A percentile compares a stretch with the other conserved stretches of the same genome.
Conservation (phyloP, 805 yeast species). For the Teunomyces tritomae region DNA sequence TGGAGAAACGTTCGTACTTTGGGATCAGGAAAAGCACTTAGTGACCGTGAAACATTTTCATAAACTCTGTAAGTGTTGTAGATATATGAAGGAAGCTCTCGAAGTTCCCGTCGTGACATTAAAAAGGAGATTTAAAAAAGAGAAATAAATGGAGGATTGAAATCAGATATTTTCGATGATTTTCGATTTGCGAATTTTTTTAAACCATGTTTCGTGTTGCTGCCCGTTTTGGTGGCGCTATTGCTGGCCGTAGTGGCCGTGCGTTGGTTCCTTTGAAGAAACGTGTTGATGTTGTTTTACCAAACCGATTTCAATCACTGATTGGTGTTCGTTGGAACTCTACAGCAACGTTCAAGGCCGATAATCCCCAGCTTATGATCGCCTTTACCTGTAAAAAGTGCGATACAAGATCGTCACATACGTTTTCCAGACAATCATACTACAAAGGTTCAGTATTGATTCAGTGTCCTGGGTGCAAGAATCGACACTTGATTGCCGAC, state of each 20-base stretch:
- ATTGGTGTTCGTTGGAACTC: not conserved
- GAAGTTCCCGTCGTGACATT: slow-evolving; percentile 18
- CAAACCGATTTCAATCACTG: not conserved
- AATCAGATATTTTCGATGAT: not conserved
- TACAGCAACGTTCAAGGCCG: slow-evolving; percentile 44
- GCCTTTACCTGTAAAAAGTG: slow-evolving; percentile 94
- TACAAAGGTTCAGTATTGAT: slow-evolving; percentile 81
- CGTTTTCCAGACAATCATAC: slow-evolving; percentile 92
- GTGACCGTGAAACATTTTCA: slow-evolving; percentile 13
- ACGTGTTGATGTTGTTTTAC: no score
- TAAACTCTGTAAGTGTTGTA: slow-evolving; percentile 17
- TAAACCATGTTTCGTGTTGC: not conserved
- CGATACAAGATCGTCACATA: slow-evolving; percentile 77
- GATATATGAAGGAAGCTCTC: slow-evolving; percentile 21
- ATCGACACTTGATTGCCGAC: slow-evolving; percentile 89
- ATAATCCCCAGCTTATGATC: slow-evolving; percentile 77
- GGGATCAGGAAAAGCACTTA: slow-evolving; percentile 9
- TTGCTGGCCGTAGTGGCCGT: not conserved
- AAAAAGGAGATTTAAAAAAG: not conserved
- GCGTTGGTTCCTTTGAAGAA: no score
- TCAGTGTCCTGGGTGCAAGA: slow-evolving; percentile 88
- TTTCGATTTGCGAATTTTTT: not conserved
- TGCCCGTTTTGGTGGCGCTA: not conserved
- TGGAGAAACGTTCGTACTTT: slow-evolving; percentile 14
- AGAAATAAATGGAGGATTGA: not conserved